Evolutionary conservation across 441 rosid genomes (phyloP).

Genomic region (Syzygium syzygioides): DNA sequence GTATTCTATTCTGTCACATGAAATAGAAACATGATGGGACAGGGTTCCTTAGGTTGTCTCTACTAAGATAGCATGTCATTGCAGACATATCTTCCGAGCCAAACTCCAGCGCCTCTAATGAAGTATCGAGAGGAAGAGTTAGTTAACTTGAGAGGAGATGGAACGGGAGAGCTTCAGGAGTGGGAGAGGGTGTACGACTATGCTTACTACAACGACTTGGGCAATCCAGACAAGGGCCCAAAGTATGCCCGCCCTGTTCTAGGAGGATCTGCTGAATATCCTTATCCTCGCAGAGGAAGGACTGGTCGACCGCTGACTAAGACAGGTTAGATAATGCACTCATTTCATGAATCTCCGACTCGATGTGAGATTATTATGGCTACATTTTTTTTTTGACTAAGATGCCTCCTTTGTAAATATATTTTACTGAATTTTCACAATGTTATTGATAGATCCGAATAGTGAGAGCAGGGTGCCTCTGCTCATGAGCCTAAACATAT

Average conservation of each 20-base stretch:
- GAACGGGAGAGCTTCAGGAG: conserved; percentile 39
- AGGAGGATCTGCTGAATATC: conserved; percentile 69
- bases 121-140: conserved; percentile 68
- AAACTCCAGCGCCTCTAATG: conserved; percentile 43
- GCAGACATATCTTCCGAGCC: conserved; percentile 62
- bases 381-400: not conserved
- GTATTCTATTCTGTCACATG: not conserved
- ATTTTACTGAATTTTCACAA: not conserved
- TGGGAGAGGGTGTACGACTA: conserved; percentile 78
- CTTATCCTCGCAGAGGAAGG: conserved; percentile 86
- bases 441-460: conserved; percentile 31
- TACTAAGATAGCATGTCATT: not conserved
- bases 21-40: not conserved
- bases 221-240: conserved; percentile 38
- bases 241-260: conserved; percentile 50
- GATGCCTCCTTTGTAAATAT: not conserved
- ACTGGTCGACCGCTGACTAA: conserved; percentile 49
- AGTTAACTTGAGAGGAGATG: conserved; percentile 53
- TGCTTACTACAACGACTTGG: conserved; percentile 69
- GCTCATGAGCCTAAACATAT: conserved; percentile 39
- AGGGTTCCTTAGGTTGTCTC: not conserved
- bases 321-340: conserved; percentile 22
- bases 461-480: conserved; percentile 54
- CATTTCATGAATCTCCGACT: not conserved
- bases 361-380: not conserved